Evolutionary conservation across 148 eudicot species (phyloP), one percentile per base, ranked within the genome.

Genomic region (Mesembryanthemum crystallinum): DNA sequence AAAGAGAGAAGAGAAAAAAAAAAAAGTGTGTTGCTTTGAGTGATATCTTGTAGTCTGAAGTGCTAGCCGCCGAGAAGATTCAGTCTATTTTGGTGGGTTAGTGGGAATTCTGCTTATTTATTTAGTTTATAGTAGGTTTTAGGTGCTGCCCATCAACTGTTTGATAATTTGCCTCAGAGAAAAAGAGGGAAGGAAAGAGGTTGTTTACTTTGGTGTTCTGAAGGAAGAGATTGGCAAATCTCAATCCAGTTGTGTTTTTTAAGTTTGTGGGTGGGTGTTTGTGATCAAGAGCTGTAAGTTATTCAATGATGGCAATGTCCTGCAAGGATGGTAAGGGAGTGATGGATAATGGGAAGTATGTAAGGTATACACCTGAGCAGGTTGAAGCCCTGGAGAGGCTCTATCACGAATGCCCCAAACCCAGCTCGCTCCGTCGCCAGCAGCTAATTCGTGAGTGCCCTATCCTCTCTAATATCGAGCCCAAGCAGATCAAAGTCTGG

Each of bases 311-410:
- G 98, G 86, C 89, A 69, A 88, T 89, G 94, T 81, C 92, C 84
- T 88, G 87, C 92, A 93, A 93, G 88, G 98, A 93, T 78, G 92
- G 94, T 83, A 89, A 85, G 72, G 87, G 79, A 76, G 82, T 75
- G 66, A 81, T 91, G 90, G 98, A 93, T 79, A 91, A 93, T 74
- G 98, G 98, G 6, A 93, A 93, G 69, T 93, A 91, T 83, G 98
- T 93, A 73, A 85, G 98, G 63, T 93, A 93, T 77, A 93, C 98
- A 51, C 98, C 98, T 65, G 98, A 93, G 92, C 98, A 93, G 89
- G 97, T 93, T 79, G 98, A 93, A 78, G 98, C 98, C 77, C 89
- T 93, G n/a, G 98, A 91, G 83, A 88, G 98, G 90, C 88, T 93
- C 27, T 93, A 93, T 85, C 94, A 89, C 73, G 98, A 93, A 15